phyloP scores from a whole-genome alignment of 139 green algal species.

The Chlamydomonas sp. region DNA sequence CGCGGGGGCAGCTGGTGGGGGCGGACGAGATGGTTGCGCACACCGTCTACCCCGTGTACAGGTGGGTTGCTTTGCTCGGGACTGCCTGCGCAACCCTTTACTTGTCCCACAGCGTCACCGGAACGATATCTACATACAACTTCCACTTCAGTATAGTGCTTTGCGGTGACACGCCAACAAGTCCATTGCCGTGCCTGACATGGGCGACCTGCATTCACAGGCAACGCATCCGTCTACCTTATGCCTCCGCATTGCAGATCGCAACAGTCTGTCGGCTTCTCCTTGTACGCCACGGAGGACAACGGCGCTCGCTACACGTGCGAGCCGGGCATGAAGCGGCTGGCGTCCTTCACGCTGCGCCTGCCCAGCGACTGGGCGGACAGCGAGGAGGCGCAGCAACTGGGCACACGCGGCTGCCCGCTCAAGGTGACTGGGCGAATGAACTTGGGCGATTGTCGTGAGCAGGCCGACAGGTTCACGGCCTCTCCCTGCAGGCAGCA shows the following conservation, averaged over 20 bases:
- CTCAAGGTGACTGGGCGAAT: not conserved
- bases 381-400: slow-evolving; percentile 1
- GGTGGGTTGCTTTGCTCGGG: not conserved
- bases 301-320: not conserved
- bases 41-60: not conserved
- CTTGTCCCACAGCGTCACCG: no score
- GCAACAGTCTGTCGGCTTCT: not conserved
- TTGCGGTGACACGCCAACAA: no score
- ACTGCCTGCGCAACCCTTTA: no score
- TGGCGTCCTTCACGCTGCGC: not conserved
- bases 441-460: no score
- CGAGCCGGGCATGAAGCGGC: slow-evolving; percentile 13
- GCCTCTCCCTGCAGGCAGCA: no score
- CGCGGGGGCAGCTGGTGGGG: slow-evolving; percentile 14
- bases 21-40: slow-evolving; percentile 18
- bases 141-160: no score
- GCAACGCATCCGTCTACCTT: not conserved
- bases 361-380: slow-evolving; percentile 3
- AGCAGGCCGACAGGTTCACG: no score
- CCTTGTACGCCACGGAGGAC: slow-evolving; percentile 10
- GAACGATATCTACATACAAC: no score
- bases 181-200: no score
- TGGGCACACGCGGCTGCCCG: slow-evolving; percentile 10
- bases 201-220: no score
- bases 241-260: not conserved